These are phyloP conservation scores for Periconia sp. DNA, from an alignment of 2,329 filamentous ascomycete genomes.

Conservation along the genomic window DNA sequence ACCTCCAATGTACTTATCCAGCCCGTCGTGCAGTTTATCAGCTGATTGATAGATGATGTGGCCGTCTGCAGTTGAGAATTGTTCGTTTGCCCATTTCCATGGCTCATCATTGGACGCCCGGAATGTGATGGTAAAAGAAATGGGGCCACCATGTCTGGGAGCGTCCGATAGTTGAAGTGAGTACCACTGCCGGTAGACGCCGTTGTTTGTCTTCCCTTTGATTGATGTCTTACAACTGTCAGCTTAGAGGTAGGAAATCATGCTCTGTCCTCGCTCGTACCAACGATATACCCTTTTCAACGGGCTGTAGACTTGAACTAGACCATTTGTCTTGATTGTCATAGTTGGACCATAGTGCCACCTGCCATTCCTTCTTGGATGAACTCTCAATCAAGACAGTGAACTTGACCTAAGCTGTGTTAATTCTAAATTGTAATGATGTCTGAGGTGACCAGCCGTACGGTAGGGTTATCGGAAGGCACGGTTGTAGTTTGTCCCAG, in stretches of 20 bases:
- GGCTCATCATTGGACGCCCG: constrained; percentile 53
- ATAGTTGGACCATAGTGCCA: constrained; percentile 74
- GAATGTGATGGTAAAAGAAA: constrained; percentile 73
- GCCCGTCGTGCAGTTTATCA: constrained; percentile 39
- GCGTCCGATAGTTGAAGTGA: constrained; percentile 49
- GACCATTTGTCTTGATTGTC: constrained; percentile 58
- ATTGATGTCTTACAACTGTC: constrained; percentile 25
- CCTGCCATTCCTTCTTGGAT: constrained; percentile 65
- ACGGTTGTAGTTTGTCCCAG: constrained; percentile 73
- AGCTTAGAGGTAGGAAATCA: constrained; percentile 3
- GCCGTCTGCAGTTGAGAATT: constrained; percentile 65
- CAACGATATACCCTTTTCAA: constrained; percentile 10
- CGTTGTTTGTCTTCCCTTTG: constrained; percentile 8
- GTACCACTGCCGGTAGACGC: constrained; percentile 55
- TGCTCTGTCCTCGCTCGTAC: background rate
- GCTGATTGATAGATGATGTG: constrained; percentile 56
- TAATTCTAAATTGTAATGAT: background rate
- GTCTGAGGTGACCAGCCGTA: constrained; percentile 22
- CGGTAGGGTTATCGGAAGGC: constrained; percentile 42
- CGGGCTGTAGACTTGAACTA: constrained; percentile 58
- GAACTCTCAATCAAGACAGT: constrained; percentile 71
- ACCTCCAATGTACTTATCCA: constrained; percentile 60
- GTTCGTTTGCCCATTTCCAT: constrained; percentile 74
- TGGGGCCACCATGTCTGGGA: constrained; percentile 48
- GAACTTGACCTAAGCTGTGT: constrained; percentile 54